phyloP scores from a whole-genome alignment of 2,329 filamentous ascomycete species.

The Leptodontidium sp. region DNA sequence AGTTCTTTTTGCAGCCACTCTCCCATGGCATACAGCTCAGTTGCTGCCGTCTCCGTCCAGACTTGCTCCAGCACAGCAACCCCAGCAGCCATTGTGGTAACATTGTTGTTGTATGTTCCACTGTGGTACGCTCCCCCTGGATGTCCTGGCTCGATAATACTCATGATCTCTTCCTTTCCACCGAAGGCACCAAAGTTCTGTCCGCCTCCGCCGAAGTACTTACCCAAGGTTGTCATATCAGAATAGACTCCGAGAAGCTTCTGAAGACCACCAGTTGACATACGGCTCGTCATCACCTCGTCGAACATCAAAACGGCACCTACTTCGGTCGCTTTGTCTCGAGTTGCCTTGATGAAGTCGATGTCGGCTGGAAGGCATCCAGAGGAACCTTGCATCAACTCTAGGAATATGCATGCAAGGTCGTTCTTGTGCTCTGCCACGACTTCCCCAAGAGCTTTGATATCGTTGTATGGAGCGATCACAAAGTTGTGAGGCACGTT shows the following conservation, averaged over 20 bases:
- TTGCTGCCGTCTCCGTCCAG: constrained; percentile 27
- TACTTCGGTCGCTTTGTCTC: constrained; percentile 33
- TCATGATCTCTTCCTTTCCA: constrained; percentile 64
- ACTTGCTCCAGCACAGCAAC: constrained; percentile 30
- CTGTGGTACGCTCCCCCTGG: constrained; percentile 58
- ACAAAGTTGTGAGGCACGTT: constrained; percentile 46
- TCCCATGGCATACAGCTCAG: constrained; percentile 25
- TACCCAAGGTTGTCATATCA: constrained; percentile 70
- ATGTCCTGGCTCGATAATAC: constrained; percentile 59
- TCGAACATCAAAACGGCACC: constrained; percentile 72
- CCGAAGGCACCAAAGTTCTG: constrained; percentile 73
- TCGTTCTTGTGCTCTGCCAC: constrained; percentile 51
- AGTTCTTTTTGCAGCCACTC: constrained; percentile 27
- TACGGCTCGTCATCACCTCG: constrained; percentile 74
- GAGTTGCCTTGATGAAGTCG: constrained; percentile 31
- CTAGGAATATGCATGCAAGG: constrained; percentile 63
- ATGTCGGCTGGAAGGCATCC: constrained; percentile 59
- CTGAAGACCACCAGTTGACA: constrained; percentile 60
- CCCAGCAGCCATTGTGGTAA: constrained; percentile 61
- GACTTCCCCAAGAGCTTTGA: constrained; percentile 53
- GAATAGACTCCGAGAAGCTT: constrained; percentile 55
- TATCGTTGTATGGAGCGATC: constrained; percentile 68
- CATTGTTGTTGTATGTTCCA: constrained; percentile 74
- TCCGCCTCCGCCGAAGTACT: constrained; percentile 72
- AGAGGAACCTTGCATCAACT: constrained; percentile 70